A percentile compares a stretch with the other conserved stretches of the same genome.
phyloP scores from a whole-genome alignment of 1,284 basidiomycete genomes.

The Entoloma clypeatum region DNA sequence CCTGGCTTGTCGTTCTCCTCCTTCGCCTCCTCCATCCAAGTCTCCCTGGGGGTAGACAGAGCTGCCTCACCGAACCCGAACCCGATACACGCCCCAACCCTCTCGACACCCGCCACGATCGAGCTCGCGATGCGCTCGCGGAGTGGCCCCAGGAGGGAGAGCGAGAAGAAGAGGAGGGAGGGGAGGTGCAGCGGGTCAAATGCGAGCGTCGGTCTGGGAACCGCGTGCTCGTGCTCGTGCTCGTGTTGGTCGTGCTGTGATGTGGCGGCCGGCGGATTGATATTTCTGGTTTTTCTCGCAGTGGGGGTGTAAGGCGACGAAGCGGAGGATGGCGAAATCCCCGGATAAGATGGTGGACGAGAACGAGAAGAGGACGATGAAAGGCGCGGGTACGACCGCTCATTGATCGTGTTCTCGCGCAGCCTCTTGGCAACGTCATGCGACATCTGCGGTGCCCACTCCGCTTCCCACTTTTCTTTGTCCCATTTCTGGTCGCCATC shows the following conservation, averaged over 20 bases:
- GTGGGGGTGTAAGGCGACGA: too few species aligned
- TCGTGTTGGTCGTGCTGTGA: too few species aligned
- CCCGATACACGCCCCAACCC: too few species aligned
- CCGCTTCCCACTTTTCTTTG: slow-evolving; percentile 58
- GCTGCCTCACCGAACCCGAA: too few species aligned
- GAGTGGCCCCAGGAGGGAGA: slow-evolving; percentile 36
- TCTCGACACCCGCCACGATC: slow-evolving; percentile 20
- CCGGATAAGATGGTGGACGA: slow-evolving; percentile 9
- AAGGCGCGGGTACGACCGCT: slow-evolving; percentile 4
- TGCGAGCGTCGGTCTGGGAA: too few species aligned
- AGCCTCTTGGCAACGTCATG: slow-evolving; percentile 50
- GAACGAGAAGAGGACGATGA: background rate
- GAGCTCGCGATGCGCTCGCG: slow-evolving; percentile 24
- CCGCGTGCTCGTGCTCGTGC: too few species aligned
- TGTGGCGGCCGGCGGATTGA: too few species aligned
- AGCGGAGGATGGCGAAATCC: too few species aligned
- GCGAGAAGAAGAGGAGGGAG: slow-evolving; percentile 36
- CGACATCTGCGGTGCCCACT: slow-evolving; percentile 57
- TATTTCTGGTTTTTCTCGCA: too few species aligned
- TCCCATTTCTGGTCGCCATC: slow-evolving; percentile 44
- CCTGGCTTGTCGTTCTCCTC: too few species aligned
- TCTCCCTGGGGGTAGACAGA: too few species aligned
- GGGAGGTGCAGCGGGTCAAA: slow-evolving; percentile 43
- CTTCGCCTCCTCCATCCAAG: too few species aligned
- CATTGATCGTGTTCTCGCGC: slow-evolving; percentile 29